These are phyloP conservation scores for Moniliophthora roreri DNA, from an alignment of 1,284 basidiomycete genomes.

Conservation along the genomic window DNA sequence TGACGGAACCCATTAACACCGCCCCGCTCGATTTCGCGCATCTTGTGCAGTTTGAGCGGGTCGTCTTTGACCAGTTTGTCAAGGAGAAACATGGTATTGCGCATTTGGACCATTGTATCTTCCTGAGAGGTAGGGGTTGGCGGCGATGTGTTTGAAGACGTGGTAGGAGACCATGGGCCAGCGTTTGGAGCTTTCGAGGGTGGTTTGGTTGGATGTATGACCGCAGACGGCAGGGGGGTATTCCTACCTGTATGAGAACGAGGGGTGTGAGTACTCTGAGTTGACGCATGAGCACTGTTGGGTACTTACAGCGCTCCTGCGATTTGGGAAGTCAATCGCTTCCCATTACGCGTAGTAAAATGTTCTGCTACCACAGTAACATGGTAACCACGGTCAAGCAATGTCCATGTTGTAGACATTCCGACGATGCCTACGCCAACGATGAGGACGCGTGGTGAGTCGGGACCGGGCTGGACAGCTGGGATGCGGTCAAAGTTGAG, in stretches of 20 bases:
- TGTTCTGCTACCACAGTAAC: slow-evolving; percentile 29
- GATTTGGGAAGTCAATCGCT: slow-evolving; percentile 31
- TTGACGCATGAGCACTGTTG: background rate
- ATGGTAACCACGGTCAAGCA: slow-evolving; percentile 30
- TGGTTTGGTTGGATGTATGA: slow-evolving; percentile 30
- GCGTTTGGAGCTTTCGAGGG: slow-evolving; percentile 28
- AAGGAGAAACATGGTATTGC: slow-evolving; percentile 31
- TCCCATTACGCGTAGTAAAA: slow-evolving; percentile 8
- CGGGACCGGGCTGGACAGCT: background rate
- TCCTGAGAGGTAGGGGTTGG: slow-evolving; percentile 10
- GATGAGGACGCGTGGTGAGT: slow-evolving; percentile 9
- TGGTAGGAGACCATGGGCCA: slow-evolving; percentile 35
- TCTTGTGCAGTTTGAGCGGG: slow-evolving; percentile 30
- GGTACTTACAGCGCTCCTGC: slow-evolving; percentile 28
- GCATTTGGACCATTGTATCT: slow-evolving; percentile 22
- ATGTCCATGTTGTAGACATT: slow-evolving; percentile 27
- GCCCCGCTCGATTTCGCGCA: slow-evolving; percentile 20
- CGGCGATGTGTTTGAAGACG: slow-evolving; percentile 19
- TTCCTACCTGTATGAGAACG: slow-evolving; percentile 35
- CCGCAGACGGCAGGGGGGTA: slow-evolving; percentile 36
- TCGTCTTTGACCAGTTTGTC: slow-evolving; percentile 27
- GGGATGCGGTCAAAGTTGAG: no score
- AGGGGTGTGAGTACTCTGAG: no score
- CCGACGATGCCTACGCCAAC: slow-evolving; percentile 15
- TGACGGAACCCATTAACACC: slow-evolving; percentile 31